Base-by-base conservation (phyloP, 1,284 basidiomycete species). In the Mixia osmundae region DNA sequence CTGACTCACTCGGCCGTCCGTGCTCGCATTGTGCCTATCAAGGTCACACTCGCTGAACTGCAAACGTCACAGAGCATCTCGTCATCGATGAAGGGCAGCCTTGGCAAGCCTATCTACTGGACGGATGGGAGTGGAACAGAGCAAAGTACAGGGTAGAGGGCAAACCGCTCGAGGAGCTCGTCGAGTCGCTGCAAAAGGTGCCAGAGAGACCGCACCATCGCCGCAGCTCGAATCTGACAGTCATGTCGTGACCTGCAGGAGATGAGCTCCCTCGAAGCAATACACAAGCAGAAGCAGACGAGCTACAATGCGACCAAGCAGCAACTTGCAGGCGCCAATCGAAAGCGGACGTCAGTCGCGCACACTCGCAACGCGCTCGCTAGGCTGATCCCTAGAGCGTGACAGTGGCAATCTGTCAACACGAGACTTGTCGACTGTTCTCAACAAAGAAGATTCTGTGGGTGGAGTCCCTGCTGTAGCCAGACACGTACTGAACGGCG, bases 271-370 rank as follows among this genome's bases (percentile, higher is more conserved):
- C 53, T 61, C 44, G 59, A 61, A 39, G 55, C 54, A 35, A 55
- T 57, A 5, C 59, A 59, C 49, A 56, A 59, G 64, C 65, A 72
- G 40, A 94, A 94, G 58, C 61, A 87, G 23, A 77, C 74, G 50
- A 74, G 72, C 50, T 99, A 99, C 60, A 89, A 87, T 52, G 62
- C 89, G 15, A 78, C 85, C 36, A 99, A 97, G 58, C 83, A 87
- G 0, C 74, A 78, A 30, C 62, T 97, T 40, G 71, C 73, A n/a
- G 76, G 82, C 52, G 71, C 95, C 63, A 82, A 94, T 55, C 71
- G 89, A 45, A 94, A 85, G 68, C 79, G 80, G 64, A 72, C 70
- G 80, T 87, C 53, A 48, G 72, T 59, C 18, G 10, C 12, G 29
- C 20, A 7, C 11, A 3, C 21, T 21, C 25, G n/a, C 5, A 15